These are phyloP conservation scores for Geotrichum phurueaensis DNA, from an alignment of 1,139 yeast genomes.

Conservation along the genomic window DNA sequence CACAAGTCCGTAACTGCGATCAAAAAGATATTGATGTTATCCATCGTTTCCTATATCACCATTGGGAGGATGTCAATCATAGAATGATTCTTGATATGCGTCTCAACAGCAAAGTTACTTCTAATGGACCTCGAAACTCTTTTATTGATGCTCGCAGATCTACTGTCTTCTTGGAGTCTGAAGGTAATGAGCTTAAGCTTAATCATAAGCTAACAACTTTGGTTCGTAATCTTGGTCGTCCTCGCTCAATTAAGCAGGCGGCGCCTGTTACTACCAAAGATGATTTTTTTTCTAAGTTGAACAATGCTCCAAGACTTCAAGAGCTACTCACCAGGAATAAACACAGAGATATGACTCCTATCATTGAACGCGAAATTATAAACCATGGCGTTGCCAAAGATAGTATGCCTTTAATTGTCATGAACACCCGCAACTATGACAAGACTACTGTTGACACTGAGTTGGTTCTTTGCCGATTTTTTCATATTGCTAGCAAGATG, in stretches of 20 bases:
- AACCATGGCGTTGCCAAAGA: conserved; percentile 63
- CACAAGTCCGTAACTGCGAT: conserved; percentile 20
- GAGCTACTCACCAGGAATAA: conserved; percentile 74
- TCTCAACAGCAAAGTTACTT: conserved; percentile 6
- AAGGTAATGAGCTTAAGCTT: conserved; percentile 20
- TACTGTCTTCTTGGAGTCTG: conserved; percentile 11
- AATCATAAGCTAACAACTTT: conserved; percentile 24
- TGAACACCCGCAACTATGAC: conserved; percentile 45
- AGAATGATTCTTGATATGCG: conserved; percentile 21
- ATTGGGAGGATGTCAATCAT: conserved; percentile 47
- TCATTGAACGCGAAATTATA: conserved; percentile 45
- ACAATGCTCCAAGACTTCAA: conserved; percentile 41
- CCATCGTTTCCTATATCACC: conserved; percentile 60
- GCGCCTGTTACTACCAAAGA: background rate
- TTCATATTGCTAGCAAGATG: conserved; percentile 64
- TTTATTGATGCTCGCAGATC: conserved; percentile 3
- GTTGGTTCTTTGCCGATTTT: conserved; percentile 52
- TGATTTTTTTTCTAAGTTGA: conserved; percentile 7
- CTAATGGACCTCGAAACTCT: conserved; percentile 20
- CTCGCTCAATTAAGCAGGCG: conserved; percentile 16
- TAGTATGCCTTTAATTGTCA: conserved; percentile 64
- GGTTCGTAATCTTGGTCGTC: conserved; percentile 28
- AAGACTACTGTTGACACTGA: conserved; percentile 48
- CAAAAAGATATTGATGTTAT: conserved; percentile 32
- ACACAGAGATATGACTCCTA: conserved; percentile 46